These are phyloP conservation scores for Boletellus sp. DNA, from an alignment of 768 basidiomycete genomes.

Conservation along the genomic window DNA sequence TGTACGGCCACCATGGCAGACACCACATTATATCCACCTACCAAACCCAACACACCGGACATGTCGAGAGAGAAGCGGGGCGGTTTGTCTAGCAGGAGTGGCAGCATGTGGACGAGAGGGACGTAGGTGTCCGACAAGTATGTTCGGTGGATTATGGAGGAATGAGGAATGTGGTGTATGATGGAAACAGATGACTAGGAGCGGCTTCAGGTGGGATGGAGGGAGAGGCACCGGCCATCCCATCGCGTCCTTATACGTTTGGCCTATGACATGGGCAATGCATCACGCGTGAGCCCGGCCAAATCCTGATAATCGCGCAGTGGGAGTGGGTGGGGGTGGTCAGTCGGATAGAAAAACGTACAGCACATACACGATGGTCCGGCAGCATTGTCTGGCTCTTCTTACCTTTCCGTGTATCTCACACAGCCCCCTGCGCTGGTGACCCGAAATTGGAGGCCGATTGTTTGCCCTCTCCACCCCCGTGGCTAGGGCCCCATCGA, in stretches of 20 bases:
- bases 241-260: background rate
- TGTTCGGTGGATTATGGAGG: background rate
- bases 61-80: slow-evolving; percentile 15
- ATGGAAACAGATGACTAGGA: background rate
- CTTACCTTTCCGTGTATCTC: no score
- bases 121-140: no score
- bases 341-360: no score
- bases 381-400: no score
- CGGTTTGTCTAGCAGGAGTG: slow-evolving; percentile 2
- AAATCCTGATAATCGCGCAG: no score
- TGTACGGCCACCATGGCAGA: slow-evolving; percentile 30
- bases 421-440: no score
- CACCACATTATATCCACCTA: slow-evolving; percentile 32
- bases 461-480: no score
- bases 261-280: background rate
- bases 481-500: no score
- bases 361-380: no score
- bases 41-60: slow-evolving; percentile 22
- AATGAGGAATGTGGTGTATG: background rate
- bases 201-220: background rate
- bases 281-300: background rate
- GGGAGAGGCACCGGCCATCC: no score
- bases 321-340: no score
- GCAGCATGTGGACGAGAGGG: background rate
- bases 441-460: no score